Conservation (phyloP, 495 filamentous ascomycete genomes). For the Podospora pseudopauciseta region DNA sequence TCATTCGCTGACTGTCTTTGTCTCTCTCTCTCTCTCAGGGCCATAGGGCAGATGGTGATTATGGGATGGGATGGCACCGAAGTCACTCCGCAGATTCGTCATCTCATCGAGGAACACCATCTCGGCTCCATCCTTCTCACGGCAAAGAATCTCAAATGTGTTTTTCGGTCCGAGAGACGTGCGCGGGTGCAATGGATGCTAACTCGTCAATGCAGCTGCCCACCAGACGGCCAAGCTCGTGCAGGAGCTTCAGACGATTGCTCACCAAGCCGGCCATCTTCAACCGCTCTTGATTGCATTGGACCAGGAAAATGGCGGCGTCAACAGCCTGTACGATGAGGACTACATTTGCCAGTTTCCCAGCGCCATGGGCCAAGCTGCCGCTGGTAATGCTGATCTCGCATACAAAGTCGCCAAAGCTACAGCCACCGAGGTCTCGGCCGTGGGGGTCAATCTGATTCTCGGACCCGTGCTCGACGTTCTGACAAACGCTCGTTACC, state of each 20-base stretch:
- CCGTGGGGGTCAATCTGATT: constrained; percentile 87
- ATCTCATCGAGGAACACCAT: constrained; percentile 80
- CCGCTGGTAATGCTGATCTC: constrained; percentile 71
- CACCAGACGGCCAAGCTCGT: constrained; percentile 77
- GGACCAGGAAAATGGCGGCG: constrained; percentile 92
- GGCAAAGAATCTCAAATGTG: constrained; percentile 89
- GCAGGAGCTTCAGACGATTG: constrained; percentile 82
- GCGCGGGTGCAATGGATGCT: constrained; percentile 7
- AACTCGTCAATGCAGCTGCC: constrained; percentile 55
- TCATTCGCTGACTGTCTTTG: constrained; percentile 6
- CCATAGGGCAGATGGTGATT: constrained; percentile 88
- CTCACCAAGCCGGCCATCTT: constrained; percentile 78
- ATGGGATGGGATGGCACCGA: constrained; percentile 93
- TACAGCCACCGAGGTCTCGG: constrained; percentile 78
- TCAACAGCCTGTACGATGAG: constrained; percentile 90
- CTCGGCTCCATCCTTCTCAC: constrained; percentile 72
- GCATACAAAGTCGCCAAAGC: constrained; percentile 81
- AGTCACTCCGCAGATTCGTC: constrained; percentile 78
- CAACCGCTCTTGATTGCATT: constrained; percentile 79
- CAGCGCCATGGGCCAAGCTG: constrained; percentile 85
- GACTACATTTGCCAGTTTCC: constrained; percentile 89
- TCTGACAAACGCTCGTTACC: constrained; percentile 80
- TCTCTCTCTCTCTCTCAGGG: constrained; percentile 33
- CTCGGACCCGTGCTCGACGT: constrained; percentile 89
- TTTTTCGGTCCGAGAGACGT: neutral